Evolutionary conservation across 352 stramenopile genomes (phyloP).

Genomic region (Phytophthora ramorum): DNA sequence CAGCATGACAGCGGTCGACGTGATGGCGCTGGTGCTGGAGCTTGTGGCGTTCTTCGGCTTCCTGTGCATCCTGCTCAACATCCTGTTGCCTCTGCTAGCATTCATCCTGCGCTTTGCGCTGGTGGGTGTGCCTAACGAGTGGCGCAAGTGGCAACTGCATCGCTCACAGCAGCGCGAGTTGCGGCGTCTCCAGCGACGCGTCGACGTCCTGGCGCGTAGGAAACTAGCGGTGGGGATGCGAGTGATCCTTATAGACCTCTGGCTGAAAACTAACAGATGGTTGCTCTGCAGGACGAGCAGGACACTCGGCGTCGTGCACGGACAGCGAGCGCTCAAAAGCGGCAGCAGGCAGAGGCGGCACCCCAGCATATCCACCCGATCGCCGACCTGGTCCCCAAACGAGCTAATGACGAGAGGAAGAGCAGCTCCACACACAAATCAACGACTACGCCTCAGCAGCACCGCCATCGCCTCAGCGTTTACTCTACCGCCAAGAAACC

Average conservation of each 20-base stretch:
- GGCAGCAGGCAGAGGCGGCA: constrained; percentile 9
- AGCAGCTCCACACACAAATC: constrained; percentile 1
- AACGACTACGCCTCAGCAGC: constrained; percentile 2
- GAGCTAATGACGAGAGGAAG: constrained; percentile 1
- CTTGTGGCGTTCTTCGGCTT: constrained; percentile 56
- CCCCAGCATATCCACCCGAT: constrained; percentile 1
- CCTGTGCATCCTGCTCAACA: constrained; percentile 49
- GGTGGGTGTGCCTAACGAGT: constrained; percentile 44
- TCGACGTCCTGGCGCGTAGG: constrained; percentile 34
- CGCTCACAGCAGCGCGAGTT: constrained; percentile 53
- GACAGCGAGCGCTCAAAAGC: constrained; percentile 24
- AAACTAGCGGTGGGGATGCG: constrained; percentile 28
- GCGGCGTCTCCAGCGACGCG: constrained; percentile 36
- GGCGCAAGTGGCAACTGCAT: constrained; percentile 44
- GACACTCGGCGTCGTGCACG: constrained; percentile 20
- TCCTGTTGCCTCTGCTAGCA: constrained; percentile 43
- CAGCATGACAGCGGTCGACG: constrained; percentile 1
- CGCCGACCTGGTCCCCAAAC: not conserved
- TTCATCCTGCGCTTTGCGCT: constrained; percentile 38
- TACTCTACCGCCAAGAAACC: constrained; percentile 46
- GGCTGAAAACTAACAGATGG: not conserved
- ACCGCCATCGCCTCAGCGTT: constrained; percentile 46
- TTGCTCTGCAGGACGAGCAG: constrained; percentile 31
- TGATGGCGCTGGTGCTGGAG: constrained; percentile 37
- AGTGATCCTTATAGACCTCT: not conserved